phyloP scores from a whole-genome alignment of 2,329 filamentous ascomycete species.

The Claviceps sp. region DNA sequence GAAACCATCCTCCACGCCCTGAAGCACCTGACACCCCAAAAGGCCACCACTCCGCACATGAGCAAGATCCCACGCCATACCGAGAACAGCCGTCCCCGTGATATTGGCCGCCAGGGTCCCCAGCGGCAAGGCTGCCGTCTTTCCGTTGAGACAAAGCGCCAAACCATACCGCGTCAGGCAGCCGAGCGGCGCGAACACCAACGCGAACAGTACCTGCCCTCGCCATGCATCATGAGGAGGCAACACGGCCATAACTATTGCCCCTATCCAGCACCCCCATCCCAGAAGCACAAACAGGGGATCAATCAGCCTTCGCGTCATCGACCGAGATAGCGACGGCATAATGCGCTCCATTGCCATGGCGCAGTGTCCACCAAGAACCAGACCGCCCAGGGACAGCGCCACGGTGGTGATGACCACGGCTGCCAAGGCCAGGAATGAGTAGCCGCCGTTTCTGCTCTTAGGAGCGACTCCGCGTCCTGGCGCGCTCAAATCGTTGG shows the following conservation, averaged over 20 bases:
- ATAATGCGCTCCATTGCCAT: constrained; percentile 42
- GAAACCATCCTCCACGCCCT: constrained; percentile 54
- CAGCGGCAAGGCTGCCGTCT: constrained; percentile 56
- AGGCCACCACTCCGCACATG: constrained; percentile 45
- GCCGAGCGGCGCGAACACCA: constrained; percentile 73
- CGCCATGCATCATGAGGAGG: constrained; percentile 68
- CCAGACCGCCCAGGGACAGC: constrained; percentile 56
- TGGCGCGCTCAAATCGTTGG: constrained; percentile 49
- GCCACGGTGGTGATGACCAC: constrained; percentile 61
- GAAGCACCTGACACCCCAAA: constrained; percentile 53
- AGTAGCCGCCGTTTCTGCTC: constrained; percentile 57
- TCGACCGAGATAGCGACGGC: constrained; percentile 44
- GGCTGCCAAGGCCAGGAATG: constrained; percentile 67
- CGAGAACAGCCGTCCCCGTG: constrained; percentile 60
- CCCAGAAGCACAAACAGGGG: constrained; percentile 49
- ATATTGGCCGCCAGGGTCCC: constrained; percentile 81
- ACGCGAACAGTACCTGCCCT: constrained; percentile 57
- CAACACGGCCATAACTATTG: constrained; percentile 56
- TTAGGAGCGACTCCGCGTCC: constrained; percentile 24
- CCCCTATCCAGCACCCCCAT: constrained; percentile 65
- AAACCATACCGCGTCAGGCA: constrained; percentile 64
- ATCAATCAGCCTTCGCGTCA: constrained; percentile 51
- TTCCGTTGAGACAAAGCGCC: constrained; percentile 56
- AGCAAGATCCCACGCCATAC: constrained; percentile 66
- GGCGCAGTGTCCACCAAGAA: constrained; percentile 64